Percentiles rank a stretch among this genome's conserved stretches.
These are phyloP conservation scores for Tetracentron sinense DNA, from an alignment of 164 flowering plant genomes.

Conservation along the genomic window DNA sequence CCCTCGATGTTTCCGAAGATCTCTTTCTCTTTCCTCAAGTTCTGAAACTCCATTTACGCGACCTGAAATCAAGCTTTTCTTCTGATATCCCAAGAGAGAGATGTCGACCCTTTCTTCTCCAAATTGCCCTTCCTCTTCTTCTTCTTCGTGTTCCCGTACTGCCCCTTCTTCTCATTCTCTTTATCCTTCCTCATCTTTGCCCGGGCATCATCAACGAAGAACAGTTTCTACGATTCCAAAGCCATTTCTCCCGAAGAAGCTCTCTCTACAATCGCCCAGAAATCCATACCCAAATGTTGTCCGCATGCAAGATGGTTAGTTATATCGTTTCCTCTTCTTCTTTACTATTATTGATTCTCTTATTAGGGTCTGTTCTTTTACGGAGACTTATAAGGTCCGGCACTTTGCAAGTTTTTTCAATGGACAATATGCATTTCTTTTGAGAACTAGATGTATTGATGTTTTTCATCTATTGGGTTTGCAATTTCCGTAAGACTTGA, in stretches of 20 bases:
- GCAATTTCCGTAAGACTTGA: too few relatives aligned
- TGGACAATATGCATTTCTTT: too few relatives aligned
- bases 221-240: conserved; percentile 13
- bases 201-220: conserved; percentile 5
- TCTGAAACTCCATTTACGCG: neutral
- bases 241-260: conserved; percentile 9
- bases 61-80: neutral
- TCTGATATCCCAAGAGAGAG: neutral
- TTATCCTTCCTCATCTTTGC: conserved; percentile 22
- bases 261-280: conserved; percentile 12
- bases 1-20: too few relatives aligned
- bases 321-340: neutral
- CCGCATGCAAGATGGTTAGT: conserved; percentile 45
- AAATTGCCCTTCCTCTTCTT: too few relatives aligned
- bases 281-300: conserved; percentile 20
- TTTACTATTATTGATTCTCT: neutral
- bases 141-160: too few relatives aligned
- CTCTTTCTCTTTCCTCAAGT: conserved; percentile 19
- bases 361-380: neutral
- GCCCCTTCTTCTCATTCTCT: too few relatives aligned
- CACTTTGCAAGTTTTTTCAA: neutral
- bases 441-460: too few relatives aligned
- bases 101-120: conserved; percentile 37
- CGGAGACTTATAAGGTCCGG: too few relatives aligned
- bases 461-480: too few relatives aligned